phyloP scores from a whole-genome alignment of 2,329 filamentous ascomycete genomes.

The Ceratocystis destructans region DNA sequence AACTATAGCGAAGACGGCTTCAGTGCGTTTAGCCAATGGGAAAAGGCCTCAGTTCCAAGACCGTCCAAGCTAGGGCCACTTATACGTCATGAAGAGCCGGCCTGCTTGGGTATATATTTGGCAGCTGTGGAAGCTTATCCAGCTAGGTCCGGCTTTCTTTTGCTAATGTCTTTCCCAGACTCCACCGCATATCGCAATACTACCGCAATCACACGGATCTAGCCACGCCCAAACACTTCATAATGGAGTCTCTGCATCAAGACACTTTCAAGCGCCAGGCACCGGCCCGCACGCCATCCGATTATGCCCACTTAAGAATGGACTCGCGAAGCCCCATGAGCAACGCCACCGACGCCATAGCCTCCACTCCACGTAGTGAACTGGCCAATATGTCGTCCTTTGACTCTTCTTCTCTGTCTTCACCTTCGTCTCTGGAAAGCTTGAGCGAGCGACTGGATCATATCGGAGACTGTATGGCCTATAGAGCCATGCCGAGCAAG shows the following conservation, averaged over 20 bases:
- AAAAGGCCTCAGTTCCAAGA: not conserved
- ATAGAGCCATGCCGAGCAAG: not conserved
- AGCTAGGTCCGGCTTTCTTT: not conserved
- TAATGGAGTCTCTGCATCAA: constrained; percentile 16
- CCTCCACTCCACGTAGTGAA: constrained; percentile 8
- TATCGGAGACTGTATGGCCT: constrained; percentile 10
- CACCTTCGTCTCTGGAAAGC: constrained; percentile 1
- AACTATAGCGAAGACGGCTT: not conserved
- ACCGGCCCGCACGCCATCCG: constrained; percentile 10
- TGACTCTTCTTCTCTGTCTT: not conserved
- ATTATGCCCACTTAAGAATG: constrained; percentile 10
- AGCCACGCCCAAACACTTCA: not conserved
- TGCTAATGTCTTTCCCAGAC: not conserved
- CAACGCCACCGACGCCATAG: not conserved
- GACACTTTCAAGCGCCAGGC: constrained; percentile 17
- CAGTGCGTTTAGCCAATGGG: not conserved
- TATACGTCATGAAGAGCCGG: not conserved
- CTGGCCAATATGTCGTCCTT: constrained; percentile 4
- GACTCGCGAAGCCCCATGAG: not conserved
- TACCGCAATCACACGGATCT: not conserved
- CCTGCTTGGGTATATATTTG: not conserved
- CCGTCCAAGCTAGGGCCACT: not conserved
- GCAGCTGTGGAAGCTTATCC: not conserved
- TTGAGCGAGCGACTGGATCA: constrained; percentile 7
- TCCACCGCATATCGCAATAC: not conserved